A percentile compares a stretch with the other conserved stretches of the same genome.
Conservation (phyloP, 129 eudicot species). For the Chrysanthemum seticuspe region DNA sequence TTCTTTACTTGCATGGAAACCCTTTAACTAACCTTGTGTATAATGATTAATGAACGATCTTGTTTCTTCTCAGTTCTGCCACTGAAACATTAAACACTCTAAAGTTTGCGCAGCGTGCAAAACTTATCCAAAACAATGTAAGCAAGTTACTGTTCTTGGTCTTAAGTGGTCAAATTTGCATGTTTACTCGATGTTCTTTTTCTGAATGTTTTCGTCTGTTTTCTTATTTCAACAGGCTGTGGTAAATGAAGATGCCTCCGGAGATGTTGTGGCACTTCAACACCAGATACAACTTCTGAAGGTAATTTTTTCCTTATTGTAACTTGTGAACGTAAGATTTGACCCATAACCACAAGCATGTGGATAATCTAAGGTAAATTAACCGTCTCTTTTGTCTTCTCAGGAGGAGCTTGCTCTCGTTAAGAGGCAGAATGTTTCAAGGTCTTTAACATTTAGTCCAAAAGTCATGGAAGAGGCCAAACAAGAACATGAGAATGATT, state of each 20-base stretch:
- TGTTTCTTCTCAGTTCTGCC: constrained; percentile 64
- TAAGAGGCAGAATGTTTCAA: constrained; percentile 66
- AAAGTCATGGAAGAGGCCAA: constrained; percentile 30
- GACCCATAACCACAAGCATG: constrained; percentile 11
- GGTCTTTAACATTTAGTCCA: constrained; percentile 67
- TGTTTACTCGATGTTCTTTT: constrained; percentile 2
- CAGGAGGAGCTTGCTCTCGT: constrained; percentile 90
- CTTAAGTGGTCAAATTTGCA: neutral
- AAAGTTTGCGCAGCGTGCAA: constrained; percentile 97
- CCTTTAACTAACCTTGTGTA: constrained; percentile 12
- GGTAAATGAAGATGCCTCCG: constrained; percentile 92
- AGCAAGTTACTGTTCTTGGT: constrained; percentile 48
- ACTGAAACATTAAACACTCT: constrained; percentile 90
- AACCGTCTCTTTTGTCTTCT: constrained; percentile 14
- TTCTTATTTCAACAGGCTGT: constrained; percentile 57
- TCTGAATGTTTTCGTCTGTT: constrained; percentile 1
- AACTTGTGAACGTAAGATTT: neutral
- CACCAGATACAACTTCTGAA: constrained; percentile 69
- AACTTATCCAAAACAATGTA: constrained; percentile 92
- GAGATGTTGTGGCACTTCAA: constrained; percentile 71
- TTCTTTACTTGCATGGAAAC: constrained; percentile 1
- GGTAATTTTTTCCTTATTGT: constrained; percentile 35
- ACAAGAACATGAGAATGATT: constrained; percentile 36
- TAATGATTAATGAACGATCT: constrained; percentile 13
- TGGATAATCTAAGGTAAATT: neutral